Evolutionary conservation across 768 basidiomycete species (phyloP), one percentile per base, ranked within the genome.

Genomic region (Amanita phalloides): DNA sequence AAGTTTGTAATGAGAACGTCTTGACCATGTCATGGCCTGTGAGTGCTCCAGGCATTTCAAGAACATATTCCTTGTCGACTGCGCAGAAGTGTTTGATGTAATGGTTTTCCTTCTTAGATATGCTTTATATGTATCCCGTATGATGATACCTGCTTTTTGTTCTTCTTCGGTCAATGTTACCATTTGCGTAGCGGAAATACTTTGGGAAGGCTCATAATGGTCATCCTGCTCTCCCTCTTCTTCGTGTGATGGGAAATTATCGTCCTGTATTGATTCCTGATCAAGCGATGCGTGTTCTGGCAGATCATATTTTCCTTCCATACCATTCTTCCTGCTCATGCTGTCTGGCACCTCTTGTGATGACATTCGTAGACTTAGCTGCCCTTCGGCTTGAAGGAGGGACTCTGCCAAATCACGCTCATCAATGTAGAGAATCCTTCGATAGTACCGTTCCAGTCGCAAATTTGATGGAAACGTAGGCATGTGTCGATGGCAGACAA

Each of bases 1-100:
- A 0, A 59, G 50, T 11, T 64, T 65, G 53, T 78, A 76, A 14
- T 50, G 54, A 4, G 52, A 32, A 5, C 54, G 56, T 23, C 49
- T 50, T 32, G 53, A 33, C 70, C 71, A 69, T 3, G 51, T 48
- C 26, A 64, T 62, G 6, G 51, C 56, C 38, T 54, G 56, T 23
- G 64, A 62, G 23, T 60, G 57, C 41, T 57, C 54, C 28, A 64
- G 47, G 41, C 66, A 75, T 11, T 53, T 51, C 20, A 39, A 8
- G 46, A 68, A 74, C 25, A 64, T 42, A 3, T n/a, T 48, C 4
- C 45, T 45, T 14, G 17, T 51, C 10, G 8, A 57, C 54, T 35
- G 49, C 7, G 21, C 35, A 14, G 48, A 49, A 11, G 37, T 4
- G 8, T 49, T 25, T 11, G 13, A n/a, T 3, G 14, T 8, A n/a